These are phyloP conservation scores for Rhododendron vialii DNA, from an alignment of 148 eudicot genomes.

Conservation along the genomic window DNA sequence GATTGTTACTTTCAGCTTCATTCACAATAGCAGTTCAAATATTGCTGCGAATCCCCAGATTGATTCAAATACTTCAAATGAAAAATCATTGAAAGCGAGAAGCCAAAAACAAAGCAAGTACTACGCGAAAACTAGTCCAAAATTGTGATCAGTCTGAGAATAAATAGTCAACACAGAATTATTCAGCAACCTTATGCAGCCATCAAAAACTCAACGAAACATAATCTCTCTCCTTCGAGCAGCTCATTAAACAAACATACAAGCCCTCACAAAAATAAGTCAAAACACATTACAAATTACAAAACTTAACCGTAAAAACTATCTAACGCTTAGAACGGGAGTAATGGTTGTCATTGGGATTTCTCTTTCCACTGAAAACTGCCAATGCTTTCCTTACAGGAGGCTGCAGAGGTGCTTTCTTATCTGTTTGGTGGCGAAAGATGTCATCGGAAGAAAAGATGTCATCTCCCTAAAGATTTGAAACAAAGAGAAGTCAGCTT, in stretches of 20 bases:
- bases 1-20: not conserved
- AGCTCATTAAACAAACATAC: not conserved
- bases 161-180: not conserved
- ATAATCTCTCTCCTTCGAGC: not conserved
- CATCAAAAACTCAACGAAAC: not conserved
- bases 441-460: constrained; percentile 45
- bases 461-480: constrained; percentile 48
- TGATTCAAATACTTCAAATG: not conserved
- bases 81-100: not conserved
- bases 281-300: not conserved
- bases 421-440: constrained; percentile 59
- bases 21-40: not conserved
- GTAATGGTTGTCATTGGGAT: constrained; percentile 88
- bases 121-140: not conserved
- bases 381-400: constrained; percentile 84
- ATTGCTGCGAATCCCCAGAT: not conserved
- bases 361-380: constrained; percentile 78
- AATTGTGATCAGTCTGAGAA: not conserved
- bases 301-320: not conserved
- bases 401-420: constrained; percentile 60
- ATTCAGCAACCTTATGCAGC: not conserved
- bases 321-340: constrained; percentile 59
- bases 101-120: not conserved
- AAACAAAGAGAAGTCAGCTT: not conserved
- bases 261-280: not conserved